phyloP scores from a whole-genome alignment of 1,284 basidiomycete species.

The Anthracocystis panici-leucophaei region DNA sequence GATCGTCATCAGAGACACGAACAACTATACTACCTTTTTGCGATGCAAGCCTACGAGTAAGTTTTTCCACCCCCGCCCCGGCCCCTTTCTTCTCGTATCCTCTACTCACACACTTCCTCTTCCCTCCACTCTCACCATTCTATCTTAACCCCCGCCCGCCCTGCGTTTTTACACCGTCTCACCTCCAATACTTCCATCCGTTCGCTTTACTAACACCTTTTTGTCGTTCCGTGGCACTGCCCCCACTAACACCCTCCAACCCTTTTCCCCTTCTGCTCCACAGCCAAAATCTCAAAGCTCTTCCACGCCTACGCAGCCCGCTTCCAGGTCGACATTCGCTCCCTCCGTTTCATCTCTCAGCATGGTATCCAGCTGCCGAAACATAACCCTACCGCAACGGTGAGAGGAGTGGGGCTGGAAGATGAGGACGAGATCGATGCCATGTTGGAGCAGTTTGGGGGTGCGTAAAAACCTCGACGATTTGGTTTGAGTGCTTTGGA shows the following conservation, averaged over 20 bases:
- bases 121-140: background rate
- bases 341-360: conserved; percentile 21
- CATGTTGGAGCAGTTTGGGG: conserved; percentile 40
- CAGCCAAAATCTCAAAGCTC: conserved; percentile 19
- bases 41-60: conserved; percentile 17
- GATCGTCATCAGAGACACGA: conserved; percentile 17
- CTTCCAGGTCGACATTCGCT: background rate
- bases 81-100: background rate
- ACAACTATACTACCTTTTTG: conserved; percentile 18
- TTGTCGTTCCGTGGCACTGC: too few relatives aligned
- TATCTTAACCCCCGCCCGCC: too few relatives aligned
- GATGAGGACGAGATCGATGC: conserved; percentile 39
- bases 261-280: background rate
- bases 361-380: conserved; percentile 17
- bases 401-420: conserved; percentile 4
- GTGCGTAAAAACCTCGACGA: background rate
- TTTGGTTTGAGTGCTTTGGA: too few relatives aligned
- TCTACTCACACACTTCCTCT: background rate
- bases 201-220: too few relatives aligned
- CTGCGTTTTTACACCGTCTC: too few relatives aligned
- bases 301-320: conserved; percentile 9
- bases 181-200: too few relatives aligned
- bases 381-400: background rate
- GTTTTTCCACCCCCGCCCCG: background rate
- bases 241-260: background rate